Conservation (phyloP, 306 rosid genomes). For the Luffa acutangula region DNA sequence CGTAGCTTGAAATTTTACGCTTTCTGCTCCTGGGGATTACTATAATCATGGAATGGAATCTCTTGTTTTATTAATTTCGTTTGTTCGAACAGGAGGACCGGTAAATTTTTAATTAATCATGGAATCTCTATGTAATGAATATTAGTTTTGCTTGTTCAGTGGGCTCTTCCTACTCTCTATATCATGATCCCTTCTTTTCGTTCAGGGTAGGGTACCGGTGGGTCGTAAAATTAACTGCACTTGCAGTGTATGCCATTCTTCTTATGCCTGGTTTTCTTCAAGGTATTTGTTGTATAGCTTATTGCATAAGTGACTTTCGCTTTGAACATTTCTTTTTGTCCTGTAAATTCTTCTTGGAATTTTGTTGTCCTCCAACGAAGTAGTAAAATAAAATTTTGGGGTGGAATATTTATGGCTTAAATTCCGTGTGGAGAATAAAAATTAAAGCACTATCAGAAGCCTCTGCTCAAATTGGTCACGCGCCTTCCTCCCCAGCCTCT, state of each 20-base stretch:
- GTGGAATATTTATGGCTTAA: background rate
- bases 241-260: conserved; percentile 60
- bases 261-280: conserved; percentile 93
- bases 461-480: background rate
- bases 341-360: background rate
- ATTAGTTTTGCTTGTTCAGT: background rate
- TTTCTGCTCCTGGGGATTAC: background rate
- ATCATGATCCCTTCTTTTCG: conserved; percentile 18
- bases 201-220: conserved; percentile 95
- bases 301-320: background rate
- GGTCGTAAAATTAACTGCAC: conserved; percentile 59
- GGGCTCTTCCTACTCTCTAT: background rate
- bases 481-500: background rate
- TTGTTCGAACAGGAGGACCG: background rate
- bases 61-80: background rate
- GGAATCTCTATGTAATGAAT: background rate
- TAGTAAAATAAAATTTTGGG: background rate
- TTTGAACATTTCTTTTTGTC: background rate
- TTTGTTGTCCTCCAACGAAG: background rate
- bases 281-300: conserved; percentile 31
- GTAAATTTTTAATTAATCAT: background rate
- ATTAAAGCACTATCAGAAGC: background rate
- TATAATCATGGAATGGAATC: background rate
- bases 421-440: background rate
- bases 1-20: background rate